Conservation (phyloP, 176 grass and related monocot genomes). For the Alopecurus myosuroides region DNA sequence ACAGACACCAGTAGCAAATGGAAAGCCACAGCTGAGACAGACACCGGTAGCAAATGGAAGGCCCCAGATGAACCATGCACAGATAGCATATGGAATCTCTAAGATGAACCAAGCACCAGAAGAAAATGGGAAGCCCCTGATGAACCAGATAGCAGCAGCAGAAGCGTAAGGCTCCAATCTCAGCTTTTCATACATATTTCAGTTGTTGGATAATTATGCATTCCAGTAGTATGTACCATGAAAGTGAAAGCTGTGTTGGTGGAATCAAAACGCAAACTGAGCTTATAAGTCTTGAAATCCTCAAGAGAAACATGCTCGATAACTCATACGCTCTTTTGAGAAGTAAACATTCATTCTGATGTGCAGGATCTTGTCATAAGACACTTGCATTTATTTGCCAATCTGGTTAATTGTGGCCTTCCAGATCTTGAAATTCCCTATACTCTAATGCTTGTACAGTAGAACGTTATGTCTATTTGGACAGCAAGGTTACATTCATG, state of each 20-base stretch:
- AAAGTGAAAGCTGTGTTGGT: background rate
- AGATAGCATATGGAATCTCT: background rate
- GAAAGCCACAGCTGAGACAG: background rate
- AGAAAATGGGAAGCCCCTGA: background rate
- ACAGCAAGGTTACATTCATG: background rate
- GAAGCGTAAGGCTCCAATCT: slow-evolving; percentile 55
- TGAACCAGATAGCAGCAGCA: slow-evolving; percentile 14
- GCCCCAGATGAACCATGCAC: background rate
- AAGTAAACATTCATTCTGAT: background rate
- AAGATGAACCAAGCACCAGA: background rate
- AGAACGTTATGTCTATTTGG: background rate
- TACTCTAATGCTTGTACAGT: background rate
- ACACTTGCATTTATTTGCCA: background rate
- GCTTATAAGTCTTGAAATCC: background rate
- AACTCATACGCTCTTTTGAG: background rate
- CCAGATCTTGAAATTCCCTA: background rate
- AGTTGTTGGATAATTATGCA: slow-evolving; percentile 2
- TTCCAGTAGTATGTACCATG: slow-evolving; percentile 9
- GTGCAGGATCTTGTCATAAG: background rate
- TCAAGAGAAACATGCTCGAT: too few species aligned
- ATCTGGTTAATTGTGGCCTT: background rate
- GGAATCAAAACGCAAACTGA: background rate
- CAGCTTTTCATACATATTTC: background rate
- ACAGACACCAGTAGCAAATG: slow-evolving; percentile 18
- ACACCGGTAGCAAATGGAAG: background rate